Evolutionary conservation across 2,329 filamentous ascomycete genomes (phyloP), one percentile per base, ranked within the genome.

Genomic region (Plectosphaerella cucumerina): DNA sequence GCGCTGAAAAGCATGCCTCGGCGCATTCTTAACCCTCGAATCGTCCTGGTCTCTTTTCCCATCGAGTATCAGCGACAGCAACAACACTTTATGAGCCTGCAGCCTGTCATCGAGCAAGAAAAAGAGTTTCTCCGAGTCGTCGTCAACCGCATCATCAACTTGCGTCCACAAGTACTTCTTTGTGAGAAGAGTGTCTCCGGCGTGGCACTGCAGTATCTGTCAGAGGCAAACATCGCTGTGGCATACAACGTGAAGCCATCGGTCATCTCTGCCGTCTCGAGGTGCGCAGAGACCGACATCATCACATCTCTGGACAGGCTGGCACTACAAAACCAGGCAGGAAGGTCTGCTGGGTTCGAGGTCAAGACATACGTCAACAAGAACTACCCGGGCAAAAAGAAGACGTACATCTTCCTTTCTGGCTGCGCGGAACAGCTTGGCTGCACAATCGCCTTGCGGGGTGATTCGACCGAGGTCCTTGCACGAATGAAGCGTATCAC

Each of bases 221-320:
- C 91, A 18, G 86, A 94, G 59, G 90, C 90, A 11, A 89, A 91
- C 52, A 95, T 99, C 56, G 88, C 93, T 3, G 95, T 97, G 12
- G 92, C 87, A 1, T 96, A 94, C 73, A 97, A 99, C 68, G 93
- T 99, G 61, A 99, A 99, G 65, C 85, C 90, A 33, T 95, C 93
- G 0, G 94, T 99, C 12, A 86, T 99, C 51, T 93, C 96, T 62
- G 94, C 95, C 3, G 93, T 99, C 2, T 90, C 94, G 4, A 83
- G 94, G 50, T 97, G 92, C 60, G 90, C 92, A 1, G 89, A 95
- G 62, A 95, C 93, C 1, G 86, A 89, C 44, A 90, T 97, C 61
- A 93, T 97, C 54, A 93, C 93, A 6, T 97, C 94, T 0, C 84
- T 97, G 60, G 94, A 99, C 64, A 96, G 96, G 77, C 80, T 99